Evolutionary conservation across 2,329 filamentous ascomycete species (phyloP), one percentile per base, ranked within the genome.

Genomic region (Xylaria sp.): DNA sequence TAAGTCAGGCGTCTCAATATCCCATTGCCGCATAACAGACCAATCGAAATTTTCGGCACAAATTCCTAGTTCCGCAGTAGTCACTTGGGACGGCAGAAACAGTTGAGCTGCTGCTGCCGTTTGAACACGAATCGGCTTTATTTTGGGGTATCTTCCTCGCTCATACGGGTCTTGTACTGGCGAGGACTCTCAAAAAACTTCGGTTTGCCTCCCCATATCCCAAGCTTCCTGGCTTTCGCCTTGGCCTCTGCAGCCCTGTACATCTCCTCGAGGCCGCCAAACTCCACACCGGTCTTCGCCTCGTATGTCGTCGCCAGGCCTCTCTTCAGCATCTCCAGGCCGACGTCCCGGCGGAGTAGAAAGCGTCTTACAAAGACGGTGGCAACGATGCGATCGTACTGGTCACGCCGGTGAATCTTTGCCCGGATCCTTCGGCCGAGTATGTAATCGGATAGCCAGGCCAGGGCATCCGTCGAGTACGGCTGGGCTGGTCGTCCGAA

Each of bases 291-390:
- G 4, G 80, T 83, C 73, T 96, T 97, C 22, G 91, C 93, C 74
- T 97, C 94, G 70, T 97, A 99, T 2, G 94, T 88, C 2, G 91
- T 96, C 39, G 93, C 94, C 59, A 95, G 75, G 0, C 94, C 94
- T 19, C 77, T 80, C 74, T 86, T 90, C 57, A 99, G 74, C 92
- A 99, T 95, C 71, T 95, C 89, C 56, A 92, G 75, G 2, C 93
- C 92, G 4, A 99, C 89, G 71, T 99, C 92, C 53, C 82, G 83
- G 62, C 85, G 86, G 55, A 90, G 79, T 8, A 91, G 72, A 64
- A 86, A 82, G 51, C 79, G 82, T 44, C 91, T 83, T 26, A 93
- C 84, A 65, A 85, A 90, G 0, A 93, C 93, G 0, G 90, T 94
- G 16, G 88, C 92, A 1, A 99, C 91, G 5, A 96, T 86, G 42